These are phyloP conservation scores for Entomortierella chlamydospora DNA, from an alignment of 192 early-diverging fungal genomes.

Conservation along the genomic window DNA sequence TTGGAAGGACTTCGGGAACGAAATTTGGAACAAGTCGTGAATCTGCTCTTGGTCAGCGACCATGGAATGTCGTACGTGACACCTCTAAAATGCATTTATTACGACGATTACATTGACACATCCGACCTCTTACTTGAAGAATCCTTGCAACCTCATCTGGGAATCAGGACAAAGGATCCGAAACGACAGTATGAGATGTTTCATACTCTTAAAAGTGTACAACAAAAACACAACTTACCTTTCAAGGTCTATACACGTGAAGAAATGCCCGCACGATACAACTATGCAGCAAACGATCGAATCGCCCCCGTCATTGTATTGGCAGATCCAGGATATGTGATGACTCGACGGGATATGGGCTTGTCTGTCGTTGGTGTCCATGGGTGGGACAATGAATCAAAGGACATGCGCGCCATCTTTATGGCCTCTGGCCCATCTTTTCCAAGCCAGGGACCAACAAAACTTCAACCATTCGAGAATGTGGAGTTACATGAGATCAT, in stretches of 20 bases:
- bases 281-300: slow-evolving; percentile 74
- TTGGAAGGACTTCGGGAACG: slow-evolving; percentile 65
- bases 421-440: slow-evolving; percentile 82
- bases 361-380: slow-evolving; percentile 71
- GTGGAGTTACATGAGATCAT: slow-evolving; percentile 48
- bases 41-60: slow-evolving; percentile 81
- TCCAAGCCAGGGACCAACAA: slow-evolving; percentile 21
- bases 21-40: slow-evolving; percentile 71
- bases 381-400: slow-evolving; percentile 83
- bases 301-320: slow-evolving; percentile 81
- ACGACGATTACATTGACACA: slow-evolving; percentile 78
- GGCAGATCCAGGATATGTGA: slow-evolving; percentile 73
- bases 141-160: slow-evolving; percentile 66
- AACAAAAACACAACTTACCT: slow-evolving; percentile 56
- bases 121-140: slow-evolving; percentile 51
- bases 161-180: slow-evolving; percentile 64
- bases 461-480: slow-evolving; percentile 38
- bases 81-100: slow-evolving; percentile 68
- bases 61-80: slow-evolving; percentile 86
- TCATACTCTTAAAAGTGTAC: slow-evolving; percentile 56
- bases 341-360: slow-evolving; percentile 59
- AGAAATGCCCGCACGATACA: slow-evolving; percentile 76
- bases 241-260: slow-evolving; percentile 77
- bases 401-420: slow-evolving; percentile 89
- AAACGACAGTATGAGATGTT: slow-evolving; percentile 65